These are phyloP conservation scores for Auriculariales sp. DNA, from an alignment of 768 basidiomycete genomes.

Conservation along the genomic window DNA sequence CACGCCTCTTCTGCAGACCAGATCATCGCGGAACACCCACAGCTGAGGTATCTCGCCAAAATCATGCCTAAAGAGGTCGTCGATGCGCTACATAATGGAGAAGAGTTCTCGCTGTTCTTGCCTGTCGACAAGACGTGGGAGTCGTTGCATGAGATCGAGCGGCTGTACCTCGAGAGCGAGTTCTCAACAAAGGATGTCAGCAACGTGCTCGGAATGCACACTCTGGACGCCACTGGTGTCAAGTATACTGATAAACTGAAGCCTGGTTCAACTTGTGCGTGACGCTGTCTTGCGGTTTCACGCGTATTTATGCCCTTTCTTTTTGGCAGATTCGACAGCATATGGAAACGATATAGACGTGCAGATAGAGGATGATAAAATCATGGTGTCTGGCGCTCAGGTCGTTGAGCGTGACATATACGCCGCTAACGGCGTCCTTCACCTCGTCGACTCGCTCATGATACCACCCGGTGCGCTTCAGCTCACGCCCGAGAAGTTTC, in stretches of 20 bases:
- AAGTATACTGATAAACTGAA: conserved; percentile 53
- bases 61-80: conserved; percentile 50
- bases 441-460: conserved; percentile 74
- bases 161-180: conserved; percentile 76
- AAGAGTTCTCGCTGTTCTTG: conserved; percentile 77
- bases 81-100: conserved; percentile 42
- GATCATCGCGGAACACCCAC: conserved; percentile 41
- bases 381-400: conserved; percentile 39
- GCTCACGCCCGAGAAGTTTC: conserved; percentile 88
- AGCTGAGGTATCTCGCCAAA: conserved; percentile 59
- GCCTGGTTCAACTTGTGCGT: conserved; percentile 35
- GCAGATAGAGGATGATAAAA: conserved; percentile 19
- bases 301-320: conserved; percentile 8
- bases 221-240: conserved; percentile 44
- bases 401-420: conserved; percentile 74
- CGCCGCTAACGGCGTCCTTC: conserved; percentile 89
- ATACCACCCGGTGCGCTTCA: conserved; percentile 60
- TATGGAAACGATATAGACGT: conserved; percentile 55
- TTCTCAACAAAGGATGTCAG: conserved; percentile 70
- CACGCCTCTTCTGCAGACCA: conserved; percentile 31
- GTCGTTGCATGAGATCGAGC: conserved; percentile 60
- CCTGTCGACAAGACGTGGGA: conserved; percentile 79
- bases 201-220: conserved; percentile 67
- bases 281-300: background rate
- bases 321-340: conserved; percentile 45